A percentile compares a stretch with the other conserved stretches of the same genome.
phyloP scores from a whole-genome alignment of 2,329 filamentous ascomycete species.

The Pestalotiopsis fici region DNA sequence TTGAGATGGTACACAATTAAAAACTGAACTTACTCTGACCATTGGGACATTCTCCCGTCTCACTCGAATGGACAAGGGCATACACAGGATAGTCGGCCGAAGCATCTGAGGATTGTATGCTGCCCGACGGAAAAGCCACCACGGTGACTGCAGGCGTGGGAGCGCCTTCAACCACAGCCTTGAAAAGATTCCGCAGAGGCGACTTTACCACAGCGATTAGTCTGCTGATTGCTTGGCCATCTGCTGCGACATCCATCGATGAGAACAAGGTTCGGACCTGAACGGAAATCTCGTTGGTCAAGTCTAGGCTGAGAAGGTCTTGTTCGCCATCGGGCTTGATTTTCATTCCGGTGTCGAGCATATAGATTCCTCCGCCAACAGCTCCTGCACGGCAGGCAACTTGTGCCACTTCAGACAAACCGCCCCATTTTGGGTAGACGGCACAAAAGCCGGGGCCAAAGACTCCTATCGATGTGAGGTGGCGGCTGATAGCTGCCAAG shows the following conservation, averaged over 20 bases:
- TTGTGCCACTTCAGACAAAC: constrained; percentile 84
- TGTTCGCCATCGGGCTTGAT: constrained; percentile 24
- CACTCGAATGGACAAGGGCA: constrained; percentile 76
- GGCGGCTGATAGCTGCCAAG: constrained; percentile 72
- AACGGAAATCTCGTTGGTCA: constrained; percentile 60
- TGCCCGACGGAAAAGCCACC: constrained; percentile 63
- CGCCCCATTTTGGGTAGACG: constrained; percentile 91
- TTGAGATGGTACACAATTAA: constrained; percentile 15
- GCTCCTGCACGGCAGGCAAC: constrained; percentile 88
- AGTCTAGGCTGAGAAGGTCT: constrained; percentile 41
- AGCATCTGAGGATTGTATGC: constrained; percentile 35
- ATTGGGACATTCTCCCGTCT: constrained; percentile 86
- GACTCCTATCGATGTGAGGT: constrained; percentile 82
- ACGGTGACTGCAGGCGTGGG: constrained; percentile 75
- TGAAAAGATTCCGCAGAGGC: constrained; percentile 67
- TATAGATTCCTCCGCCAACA: constrained; percentile 89
- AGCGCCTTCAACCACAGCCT: constrained; percentile 70
- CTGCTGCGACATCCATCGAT: constrained; percentile 29
- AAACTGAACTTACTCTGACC: constrained; percentile 78
- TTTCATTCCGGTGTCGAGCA: constrained; percentile 72
- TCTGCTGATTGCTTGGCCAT: constrained; percentile 48
- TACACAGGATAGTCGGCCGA: constrained; percentile 51
- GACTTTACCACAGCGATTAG: constrained; percentile 72
- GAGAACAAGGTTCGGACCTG: constrained; percentile 56
- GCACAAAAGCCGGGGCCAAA: constrained; percentile 90